Conservation (phyloP, 139 green algal genomes). For the Bryopsis sp. region DNA sequence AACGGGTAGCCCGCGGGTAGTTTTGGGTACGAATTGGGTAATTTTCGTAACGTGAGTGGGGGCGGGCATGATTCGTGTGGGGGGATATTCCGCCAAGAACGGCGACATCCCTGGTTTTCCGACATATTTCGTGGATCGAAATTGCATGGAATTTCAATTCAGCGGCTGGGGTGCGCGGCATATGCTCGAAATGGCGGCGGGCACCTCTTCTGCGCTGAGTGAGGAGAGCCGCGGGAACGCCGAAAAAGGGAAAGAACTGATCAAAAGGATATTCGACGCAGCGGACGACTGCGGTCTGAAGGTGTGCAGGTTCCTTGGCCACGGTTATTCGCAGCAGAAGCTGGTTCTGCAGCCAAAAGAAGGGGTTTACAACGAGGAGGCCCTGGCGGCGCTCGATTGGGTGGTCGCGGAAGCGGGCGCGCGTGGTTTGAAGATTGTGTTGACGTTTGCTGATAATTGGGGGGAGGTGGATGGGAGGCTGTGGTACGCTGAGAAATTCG, state of each 20-base stretch:
- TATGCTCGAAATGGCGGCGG: background rate
- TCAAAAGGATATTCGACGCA: background rate
- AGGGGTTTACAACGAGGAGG: slow-evolving; percentile 6
- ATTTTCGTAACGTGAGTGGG: no score
- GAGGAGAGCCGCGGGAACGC: background rate
- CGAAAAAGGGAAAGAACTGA: no score
- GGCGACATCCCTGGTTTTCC: no score
- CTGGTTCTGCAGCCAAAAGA: background rate
- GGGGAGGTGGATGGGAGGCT: background rate
- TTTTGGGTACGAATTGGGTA: no score
- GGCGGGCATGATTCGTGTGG: no score
- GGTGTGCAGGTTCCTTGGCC: background rate
- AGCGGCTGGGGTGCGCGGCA: background rate
- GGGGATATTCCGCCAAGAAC: no score
- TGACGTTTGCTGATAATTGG: slow-evolving; percentile 10
- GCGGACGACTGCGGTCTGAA: background rate
- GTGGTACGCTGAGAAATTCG: background rate
- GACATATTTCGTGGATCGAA: no score
- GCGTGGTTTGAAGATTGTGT: background rate
- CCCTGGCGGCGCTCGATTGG: background rate
- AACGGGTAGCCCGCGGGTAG: no score
- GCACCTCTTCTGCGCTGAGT: background rate
- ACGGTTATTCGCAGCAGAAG: background rate
- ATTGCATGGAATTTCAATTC: background rate
- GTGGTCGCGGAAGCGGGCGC: background rate